Evolutionary conservation across 1,139 yeast genomes (phyloP).

Genomic region (Meyerozyma athensensis): DNA sequence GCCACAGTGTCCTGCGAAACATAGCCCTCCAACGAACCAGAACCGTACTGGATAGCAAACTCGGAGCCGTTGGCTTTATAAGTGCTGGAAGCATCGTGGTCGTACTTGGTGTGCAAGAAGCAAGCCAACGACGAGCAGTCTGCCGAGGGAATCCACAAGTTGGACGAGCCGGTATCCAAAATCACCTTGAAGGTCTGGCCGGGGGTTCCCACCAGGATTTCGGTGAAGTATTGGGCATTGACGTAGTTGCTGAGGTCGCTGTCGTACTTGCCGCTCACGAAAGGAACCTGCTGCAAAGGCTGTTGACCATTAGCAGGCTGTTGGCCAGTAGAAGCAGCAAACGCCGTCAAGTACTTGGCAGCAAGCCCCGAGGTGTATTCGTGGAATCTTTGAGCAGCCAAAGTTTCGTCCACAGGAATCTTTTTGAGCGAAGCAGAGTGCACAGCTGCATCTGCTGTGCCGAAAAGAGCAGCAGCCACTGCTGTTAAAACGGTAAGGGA

Average conservation of each 20-base stretch:
- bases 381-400: constrained; percentile 53
- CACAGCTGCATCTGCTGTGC: constrained; percentile 51
- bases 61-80: constrained; percentile 83
- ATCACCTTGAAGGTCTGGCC: constrained; percentile 87
- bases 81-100: constrained; percentile 71
- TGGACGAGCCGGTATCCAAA: constrained; percentile 93
- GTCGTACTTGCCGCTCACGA: constrained; percentile 33
- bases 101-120: constrained; percentile 85
- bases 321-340: constrained; percentile 34
- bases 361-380: constrained; percentile 70
- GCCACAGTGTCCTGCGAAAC: constrained; percentile 78
- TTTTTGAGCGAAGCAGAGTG: constrained; percentile 62
- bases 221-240: constrained; percentile 94
- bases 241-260: constrained; percentile 86
- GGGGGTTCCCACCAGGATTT: constrained; percentile 86
- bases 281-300: constrained; percentile 35
- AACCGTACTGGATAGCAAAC: constrained; percentile 83
- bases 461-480: constrained; percentile 50
- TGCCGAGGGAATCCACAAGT: constrained; percentile 90
- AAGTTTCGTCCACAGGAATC: constrained; percentile 56
- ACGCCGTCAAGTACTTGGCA: constrained; percentile 61
- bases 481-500: constrained; percentile 30
- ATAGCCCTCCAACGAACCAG: constrained; percentile 88
- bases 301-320: constrained; percentile 16
- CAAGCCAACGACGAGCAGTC: constrained; percentile 94